Evolutionary conservation across 192 early-diverging fungal species (phyloP).

Genomic region (Diversispora epigaea): DNA sequence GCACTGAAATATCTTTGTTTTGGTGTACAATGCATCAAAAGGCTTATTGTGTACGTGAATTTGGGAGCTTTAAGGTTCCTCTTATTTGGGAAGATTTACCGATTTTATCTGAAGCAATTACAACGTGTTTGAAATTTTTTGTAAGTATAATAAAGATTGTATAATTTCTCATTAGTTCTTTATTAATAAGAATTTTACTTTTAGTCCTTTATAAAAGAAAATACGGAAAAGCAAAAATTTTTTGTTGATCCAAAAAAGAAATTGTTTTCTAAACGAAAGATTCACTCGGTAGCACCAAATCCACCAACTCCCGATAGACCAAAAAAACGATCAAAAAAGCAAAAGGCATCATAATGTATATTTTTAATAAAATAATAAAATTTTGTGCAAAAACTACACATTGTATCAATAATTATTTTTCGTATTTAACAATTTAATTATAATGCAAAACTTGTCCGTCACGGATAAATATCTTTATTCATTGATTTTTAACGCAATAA

Average conservation of each 20-base stretch:
- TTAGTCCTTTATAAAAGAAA: constrained; percentile 26
- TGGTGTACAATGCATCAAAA: constrained; percentile 30
- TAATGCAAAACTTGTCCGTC: background rate
- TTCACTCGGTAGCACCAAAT: constrained; percentile 19
- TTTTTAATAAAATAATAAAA: background rate
- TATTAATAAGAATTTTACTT: constrained; percentile 15
- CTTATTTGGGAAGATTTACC: constrained; percentile 12
- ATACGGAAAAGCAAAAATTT: background rate
- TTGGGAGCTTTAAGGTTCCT: constrained; percentile 23
- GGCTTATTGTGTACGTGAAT: constrained; percentile 24
- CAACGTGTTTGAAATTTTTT: constrained; percentile 28
- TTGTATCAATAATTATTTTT: background rate
- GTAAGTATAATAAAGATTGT: constrained; percentile 15
- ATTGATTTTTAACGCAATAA: too few species aligned
- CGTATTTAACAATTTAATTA: background rate
- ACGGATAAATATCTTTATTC: too few species aligned
- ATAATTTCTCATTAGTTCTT: background rate
- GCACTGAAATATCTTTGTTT: constrained; percentile 22
- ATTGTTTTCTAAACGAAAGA: constrained; percentile 20
- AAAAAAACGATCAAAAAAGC: constrained; percentile 1
- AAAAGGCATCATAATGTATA: background rate
- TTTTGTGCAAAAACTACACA: background rate
- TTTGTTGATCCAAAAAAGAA: constrained; percentile 20
- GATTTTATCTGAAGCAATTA: constrained; percentile 27
- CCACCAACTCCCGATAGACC: background rate